Evolutionary conservation across 257 asterid genomes (phyloP).

Genomic region (Euphrasia confusa): DNA sequence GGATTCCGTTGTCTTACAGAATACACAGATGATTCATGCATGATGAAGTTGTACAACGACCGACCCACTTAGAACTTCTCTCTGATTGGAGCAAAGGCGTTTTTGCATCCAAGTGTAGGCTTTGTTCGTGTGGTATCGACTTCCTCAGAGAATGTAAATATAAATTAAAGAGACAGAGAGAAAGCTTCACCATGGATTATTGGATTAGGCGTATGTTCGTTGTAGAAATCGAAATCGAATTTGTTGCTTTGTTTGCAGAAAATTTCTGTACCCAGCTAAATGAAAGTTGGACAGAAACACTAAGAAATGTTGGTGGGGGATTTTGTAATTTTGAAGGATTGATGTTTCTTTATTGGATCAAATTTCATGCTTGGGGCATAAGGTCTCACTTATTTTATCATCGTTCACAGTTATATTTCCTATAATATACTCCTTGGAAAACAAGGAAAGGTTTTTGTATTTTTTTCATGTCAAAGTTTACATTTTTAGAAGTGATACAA

Average conservation of each 20-base stretch:
- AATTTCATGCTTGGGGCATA: too few relatives aligned
- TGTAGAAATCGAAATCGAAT: slow-evolving; percentile 19
- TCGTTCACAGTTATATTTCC: too few relatives aligned
- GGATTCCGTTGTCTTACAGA: slow-evolving; percentile 27
- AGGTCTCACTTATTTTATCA: too few relatives aligned
- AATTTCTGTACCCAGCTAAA: slow-evolving; percentile 14
- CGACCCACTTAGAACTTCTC: slow-evolving; percentile 8
- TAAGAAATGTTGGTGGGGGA: background rate
- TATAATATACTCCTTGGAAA: too few relatives aligned
- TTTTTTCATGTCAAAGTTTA: too few relatives aligned
- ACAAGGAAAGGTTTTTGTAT: too few relatives aligned
- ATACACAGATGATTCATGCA: slow-evolving; percentile 55
- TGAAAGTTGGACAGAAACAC: slow-evolving; percentile 9
- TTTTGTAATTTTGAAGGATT: background rate
- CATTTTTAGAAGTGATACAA: too few relatives aligned
- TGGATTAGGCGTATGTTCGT: slow-evolving; percentile 22
- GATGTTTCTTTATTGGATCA: too few relatives aligned
- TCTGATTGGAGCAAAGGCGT: slow-evolving; percentile 14
- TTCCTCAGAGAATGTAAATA: slow-evolving; percentile 29
- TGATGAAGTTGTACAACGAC: slow-evolving; percentile 30
- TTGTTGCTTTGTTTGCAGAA: slow-evolving; percentile 13
- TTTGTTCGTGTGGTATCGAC: background rate
- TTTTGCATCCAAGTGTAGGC: slow-evolving; percentile 15
- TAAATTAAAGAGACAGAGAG: background rate
- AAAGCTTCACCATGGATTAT: slow-evolving; percentile 9